A percentile compares a stretch with the other conserved stretches of the same genome.
Evolutionary conservation across 202 grass and related monocot genomes (phyloP).

Genomic region (Carex sylvatica): DNA sequence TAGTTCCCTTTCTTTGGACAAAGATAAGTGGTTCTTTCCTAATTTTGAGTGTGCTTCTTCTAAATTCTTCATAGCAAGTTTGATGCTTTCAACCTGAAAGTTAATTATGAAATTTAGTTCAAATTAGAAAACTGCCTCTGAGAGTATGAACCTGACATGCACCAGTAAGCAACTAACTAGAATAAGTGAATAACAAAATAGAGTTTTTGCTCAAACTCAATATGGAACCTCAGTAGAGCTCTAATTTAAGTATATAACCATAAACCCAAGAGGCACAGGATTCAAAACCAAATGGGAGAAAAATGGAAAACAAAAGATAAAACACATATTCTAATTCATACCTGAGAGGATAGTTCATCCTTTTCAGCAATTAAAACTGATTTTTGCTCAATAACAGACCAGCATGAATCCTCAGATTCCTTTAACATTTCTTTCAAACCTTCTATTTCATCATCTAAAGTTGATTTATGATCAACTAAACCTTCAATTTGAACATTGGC

Average conservation of each 20-base stretch:
- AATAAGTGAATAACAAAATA: background rate
- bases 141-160: background rate
- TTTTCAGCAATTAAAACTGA: conserved; percentile 59
- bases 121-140: background rate
- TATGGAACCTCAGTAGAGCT: background rate
- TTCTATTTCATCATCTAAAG: conserved; percentile 53
- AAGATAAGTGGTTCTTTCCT: conserved; percentile 44
- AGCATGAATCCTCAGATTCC: conserved; percentile 68
- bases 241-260: background rate
- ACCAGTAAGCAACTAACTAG: background rate
- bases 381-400: conserved; percentile 48
- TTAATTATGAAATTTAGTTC: conserved; percentile 24
- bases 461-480: conserved; percentile 24
- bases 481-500: conserved; percentile 43
- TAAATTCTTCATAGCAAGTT: conserved; percentile 49
- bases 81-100: conserved; percentile 66
- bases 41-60: conserved; percentile 55
- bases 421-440: conserved; percentile 59
- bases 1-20: conserved; percentile 63
- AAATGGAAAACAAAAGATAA: conserved; percentile 8
- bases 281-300: conserved; percentile 5
- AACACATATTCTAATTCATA: conserved; percentile 26
- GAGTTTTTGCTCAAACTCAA: background rate
- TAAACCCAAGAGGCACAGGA: background rate
- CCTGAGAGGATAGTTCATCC: conserved; percentile 51